Conservation (phyloP, 352 stramenopile genomes). For the Paralagenidium karlingii region DNA sequence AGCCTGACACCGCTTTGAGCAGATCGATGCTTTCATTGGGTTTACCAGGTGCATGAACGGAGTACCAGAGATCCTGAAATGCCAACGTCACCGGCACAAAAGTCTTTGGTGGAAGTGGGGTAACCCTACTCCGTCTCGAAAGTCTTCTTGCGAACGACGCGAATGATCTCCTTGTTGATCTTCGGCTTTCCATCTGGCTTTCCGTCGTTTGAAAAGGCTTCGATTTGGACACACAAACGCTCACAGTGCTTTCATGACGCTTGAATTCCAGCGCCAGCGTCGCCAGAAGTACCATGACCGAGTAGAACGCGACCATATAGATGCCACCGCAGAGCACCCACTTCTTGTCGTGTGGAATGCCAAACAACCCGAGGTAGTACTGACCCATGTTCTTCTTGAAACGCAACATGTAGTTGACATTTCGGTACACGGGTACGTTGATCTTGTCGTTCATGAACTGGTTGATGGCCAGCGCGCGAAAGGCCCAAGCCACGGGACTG, state of each 20-base stretch:
- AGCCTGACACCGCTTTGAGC: slow-evolving; percentile 40
- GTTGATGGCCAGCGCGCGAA: slow-evolving; percentile 5
- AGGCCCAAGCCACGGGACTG: slow-evolving; percentile 4
- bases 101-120: neutral
- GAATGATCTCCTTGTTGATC: neutral
- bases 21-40: slow-evolving; percentile 25
- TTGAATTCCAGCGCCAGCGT: slow-evolving; percentile 1
- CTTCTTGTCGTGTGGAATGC: neutral
- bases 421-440: neutral
- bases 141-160: neutral
- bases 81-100: slow-evolving; percentile 26
- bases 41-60: slow-evolving; percentile 14
- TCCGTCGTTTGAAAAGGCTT: slow-evolving; percentile 17
- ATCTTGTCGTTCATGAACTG: slow-evolving; percentile 3
- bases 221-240: neutral
- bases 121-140: neutral
- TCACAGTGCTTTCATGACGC: slow-evolving; percentile 13
- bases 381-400: neutral
- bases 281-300: slow-evolving; percentile 2
- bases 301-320: slow-evolving; percentile 18
- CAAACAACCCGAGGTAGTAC: slow-evolving; percentile 2
- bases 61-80: slow-evolving; percentile 42
- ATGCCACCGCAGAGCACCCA: slow-evolving; percentile 22
- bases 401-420: neutral
- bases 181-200: neutral